Evolutionary conservation across 176 grass and related monocot species (phyloP).

Genomic region (Rhynchospora pubera): DNA sequence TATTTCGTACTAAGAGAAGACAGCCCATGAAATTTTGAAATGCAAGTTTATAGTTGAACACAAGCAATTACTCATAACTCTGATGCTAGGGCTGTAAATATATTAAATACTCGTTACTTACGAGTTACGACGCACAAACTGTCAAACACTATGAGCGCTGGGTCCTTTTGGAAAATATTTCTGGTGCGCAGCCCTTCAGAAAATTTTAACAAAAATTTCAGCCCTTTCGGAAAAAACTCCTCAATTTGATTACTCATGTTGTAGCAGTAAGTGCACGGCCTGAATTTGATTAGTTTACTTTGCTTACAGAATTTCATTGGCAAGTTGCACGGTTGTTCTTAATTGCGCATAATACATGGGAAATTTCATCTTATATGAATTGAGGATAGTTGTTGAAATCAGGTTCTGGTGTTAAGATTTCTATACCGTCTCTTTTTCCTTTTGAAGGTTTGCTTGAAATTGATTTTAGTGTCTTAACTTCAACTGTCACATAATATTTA

Average conservation of each 20-base stretch:
- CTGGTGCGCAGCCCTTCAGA: no score
- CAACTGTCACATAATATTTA: neutral
- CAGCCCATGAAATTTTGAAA: no score
- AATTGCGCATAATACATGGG: neutral
- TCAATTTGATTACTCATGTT: constrained; percentile 25
- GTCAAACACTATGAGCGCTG: no score
- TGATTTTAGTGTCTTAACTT: neutral
- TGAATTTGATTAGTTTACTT: neutral
- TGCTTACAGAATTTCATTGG: neutral
- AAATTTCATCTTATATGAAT: neutral
- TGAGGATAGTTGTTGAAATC: neutral
- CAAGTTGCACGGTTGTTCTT: neutral
- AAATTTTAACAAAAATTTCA: no score
- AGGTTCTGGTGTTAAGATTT: neutral
- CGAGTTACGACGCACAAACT: no score
- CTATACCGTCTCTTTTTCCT: neutral
- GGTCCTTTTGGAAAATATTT: no score
- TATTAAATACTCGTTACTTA: no score
- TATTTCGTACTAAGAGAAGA: no score
- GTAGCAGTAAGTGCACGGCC: constrained; percentile 23
- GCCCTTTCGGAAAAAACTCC: no score
- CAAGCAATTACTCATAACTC: no score
- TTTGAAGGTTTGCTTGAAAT: neutral
- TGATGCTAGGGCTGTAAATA: no score
- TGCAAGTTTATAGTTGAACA: no score